Percentiles rank a stretch among this genome's conserved stretches.
These are phyloP conservation scores for Microdochium nivale DNA, from an alignment of 2,329 filamentous ascomycete species.

Conservation along the genomic window DNA sequence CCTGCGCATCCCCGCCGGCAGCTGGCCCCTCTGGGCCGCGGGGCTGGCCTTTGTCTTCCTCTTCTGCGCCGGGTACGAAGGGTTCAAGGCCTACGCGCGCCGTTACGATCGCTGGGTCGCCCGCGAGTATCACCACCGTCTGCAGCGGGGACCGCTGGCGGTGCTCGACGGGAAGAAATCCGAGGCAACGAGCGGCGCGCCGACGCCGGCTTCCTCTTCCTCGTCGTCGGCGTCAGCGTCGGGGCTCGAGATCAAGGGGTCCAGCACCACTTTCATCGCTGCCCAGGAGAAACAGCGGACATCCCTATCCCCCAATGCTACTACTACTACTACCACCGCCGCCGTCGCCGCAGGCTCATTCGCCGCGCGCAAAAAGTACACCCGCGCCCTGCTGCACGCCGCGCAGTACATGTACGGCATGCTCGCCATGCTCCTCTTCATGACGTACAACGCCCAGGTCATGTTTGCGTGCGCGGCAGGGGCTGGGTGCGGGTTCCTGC, in stretches of 20 bases:
- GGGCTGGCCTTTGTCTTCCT: not conserved
- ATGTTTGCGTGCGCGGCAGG: not conserved
- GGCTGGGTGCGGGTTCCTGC: not conserved
- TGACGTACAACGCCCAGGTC: not conserved
- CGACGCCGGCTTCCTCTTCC: not conserved
- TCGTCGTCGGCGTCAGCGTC: not conserved
- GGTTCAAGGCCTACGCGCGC: not conserved
- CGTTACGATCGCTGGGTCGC: not conserved
- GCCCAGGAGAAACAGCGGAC: not conserved
- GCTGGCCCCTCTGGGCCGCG: not conserved
- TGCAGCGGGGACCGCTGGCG: not conserved
- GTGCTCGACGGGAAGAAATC: not conserved
- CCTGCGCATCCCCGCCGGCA: not conserved
- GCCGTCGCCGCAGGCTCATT: not conserved
- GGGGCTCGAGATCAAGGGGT: not conserved
- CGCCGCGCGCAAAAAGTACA: not conserved
- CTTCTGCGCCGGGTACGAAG: not conserved
- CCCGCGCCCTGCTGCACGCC: not conserved
- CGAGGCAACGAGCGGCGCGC: not conserved
- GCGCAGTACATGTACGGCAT: not conserved
- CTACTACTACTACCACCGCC: not conserved
- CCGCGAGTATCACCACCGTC: not conserved
- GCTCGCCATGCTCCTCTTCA: slow-evolving; percentile 1
- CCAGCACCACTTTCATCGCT: not conserved
- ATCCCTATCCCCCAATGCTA: not conserved